Evolutionary conservation across 1,284 basidiomycete species (phyloP), one percentile per base, ranked within the genome.

Genomic region (Schizophyllum amplum): DNA sequence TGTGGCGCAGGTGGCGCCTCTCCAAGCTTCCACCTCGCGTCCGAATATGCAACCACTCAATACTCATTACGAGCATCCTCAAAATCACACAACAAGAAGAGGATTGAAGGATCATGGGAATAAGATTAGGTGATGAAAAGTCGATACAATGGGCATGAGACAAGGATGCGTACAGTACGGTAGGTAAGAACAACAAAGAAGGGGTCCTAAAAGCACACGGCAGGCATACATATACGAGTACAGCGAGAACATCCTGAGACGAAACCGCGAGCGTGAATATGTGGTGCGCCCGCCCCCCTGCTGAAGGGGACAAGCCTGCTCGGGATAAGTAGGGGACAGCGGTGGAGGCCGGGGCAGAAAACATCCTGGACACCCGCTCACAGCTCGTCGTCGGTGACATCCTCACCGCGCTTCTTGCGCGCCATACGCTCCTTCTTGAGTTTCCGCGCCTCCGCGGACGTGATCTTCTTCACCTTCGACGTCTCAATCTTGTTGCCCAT

Each of bases 361-460:
- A n/a, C n/a, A n/a, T n/a, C n/a, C n/a, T n/a, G n/a, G n/a, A n/a
- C n/a, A n/a, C n/a, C n/a, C n/a, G 33, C 33, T 42, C 33, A 42
- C 33, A 42, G 33, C 73, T 89, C 86, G 63, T 89, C 86, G 63
- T 88, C 86, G 60, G 79, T 80, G 65, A 85, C 69, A 27, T 90
- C 88, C 74, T 89, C 86, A 63, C 90, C 90, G 60, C 81, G 79
- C 81, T 92, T 92, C 70, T 86, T 86, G 71, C 90, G 77, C 65
- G 90, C 91, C 75, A 97, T 93, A 59, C 95, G 90, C 65, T 95
- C 94, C 86, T 97, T 97, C 92, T 96, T 97, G 65, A 79, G 73
- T 76, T 97, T 97, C 62, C 94, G 86, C 56, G 82, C 81, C 71
- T 98, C 95, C 47, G 82, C 70, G 24, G 92, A 78, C 15, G 83